phyloP scores from a whole-genome alignment of 2,329 filamentous ascomycete species.

The Fusarium tupiense region DNA sequence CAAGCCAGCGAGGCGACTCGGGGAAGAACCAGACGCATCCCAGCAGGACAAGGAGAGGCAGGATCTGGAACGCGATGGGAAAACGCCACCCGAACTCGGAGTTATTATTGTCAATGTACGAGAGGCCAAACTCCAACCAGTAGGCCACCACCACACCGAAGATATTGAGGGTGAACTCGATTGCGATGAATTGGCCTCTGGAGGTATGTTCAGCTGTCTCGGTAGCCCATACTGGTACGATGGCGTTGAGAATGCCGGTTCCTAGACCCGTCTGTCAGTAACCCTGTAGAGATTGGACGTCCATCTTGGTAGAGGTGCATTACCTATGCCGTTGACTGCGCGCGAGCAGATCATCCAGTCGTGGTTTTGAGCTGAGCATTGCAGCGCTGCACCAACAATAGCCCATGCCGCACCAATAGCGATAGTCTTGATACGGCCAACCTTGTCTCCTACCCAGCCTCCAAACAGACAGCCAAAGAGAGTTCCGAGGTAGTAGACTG shows the following conservation, averaged over 20 bases:
- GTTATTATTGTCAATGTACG: constrained; percentile 66
- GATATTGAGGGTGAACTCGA: constrained; percentile 61
- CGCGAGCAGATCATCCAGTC: constrained; percentile 46
- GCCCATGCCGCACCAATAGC: constrained; percentile 30
- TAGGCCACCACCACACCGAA: constrained; percentile 58
- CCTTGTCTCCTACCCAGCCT: constrained; percentile 34
- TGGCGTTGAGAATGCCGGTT: constrained; percentile 75
- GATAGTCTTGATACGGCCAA: constrained; percentile 34
- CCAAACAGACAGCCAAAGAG: constrained; percentile 33
- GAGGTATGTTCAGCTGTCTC: constrained; percentile 74
- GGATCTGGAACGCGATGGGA: constrained; percentile 75
- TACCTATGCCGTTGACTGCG: constrained; percentile 46
- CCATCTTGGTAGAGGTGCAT: background rate
- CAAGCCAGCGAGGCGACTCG: constrained; percentile 74
- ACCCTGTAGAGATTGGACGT: fast-evolving
- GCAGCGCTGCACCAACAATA: constrained; percentile 19
- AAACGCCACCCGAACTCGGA: constrained; percentile 73
- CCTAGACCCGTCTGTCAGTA: constrained; percentile 47
- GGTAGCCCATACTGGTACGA: constrained; percentile 76
- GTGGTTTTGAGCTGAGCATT: constrained; percentile 28
- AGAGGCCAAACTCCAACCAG: constrained; percentile 68
- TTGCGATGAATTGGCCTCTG: constrained; percentile 74
- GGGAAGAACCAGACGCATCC: constrained; percentile 72
- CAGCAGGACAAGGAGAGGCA: constrained; percentile 68
- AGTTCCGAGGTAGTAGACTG: constrained; percentile 40